Evolutionary conservation across 306 rosid species (phyloP).

Genomic region (Clitoria ternatea): DNA sequence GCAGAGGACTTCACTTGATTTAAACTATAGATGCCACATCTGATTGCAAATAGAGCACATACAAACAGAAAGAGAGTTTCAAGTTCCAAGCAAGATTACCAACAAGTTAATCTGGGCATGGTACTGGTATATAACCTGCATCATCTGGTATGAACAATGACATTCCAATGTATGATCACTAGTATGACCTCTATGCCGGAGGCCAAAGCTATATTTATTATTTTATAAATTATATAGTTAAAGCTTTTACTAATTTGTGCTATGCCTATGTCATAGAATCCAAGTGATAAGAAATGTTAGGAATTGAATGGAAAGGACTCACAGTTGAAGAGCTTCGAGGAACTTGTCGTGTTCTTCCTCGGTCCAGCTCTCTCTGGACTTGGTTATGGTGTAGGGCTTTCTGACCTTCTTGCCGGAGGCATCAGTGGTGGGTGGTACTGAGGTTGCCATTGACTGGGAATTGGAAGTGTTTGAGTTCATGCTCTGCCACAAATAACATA

Average conservation of each 20-base stretch:
- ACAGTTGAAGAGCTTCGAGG: conserved; percentile 96
- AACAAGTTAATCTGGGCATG: too few relatives aligned
- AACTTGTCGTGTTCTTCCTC: conserved; percentile 95
- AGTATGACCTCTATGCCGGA: too few relatives aligned
- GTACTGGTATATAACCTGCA: too few relatives aligned
- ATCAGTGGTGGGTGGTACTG: conserved; percentile 34
- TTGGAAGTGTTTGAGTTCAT: conserved; percentile 44
- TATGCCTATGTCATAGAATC: too few relatives aligned
- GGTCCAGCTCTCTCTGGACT: conserved; percentile 97
- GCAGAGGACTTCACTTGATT: not conserved
- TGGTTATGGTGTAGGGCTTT: conserved; percentile 92
- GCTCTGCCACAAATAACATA: not conserved
- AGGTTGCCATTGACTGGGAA: conserved; percentile 39
- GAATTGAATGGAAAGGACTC: conserved; percentile 22
- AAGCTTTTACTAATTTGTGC: too few relatives aligned
- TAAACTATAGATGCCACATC: not conserved
- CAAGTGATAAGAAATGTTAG: too few relatives aligned
- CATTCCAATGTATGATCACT: too few relatives aligned
- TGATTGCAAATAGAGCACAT: not conserved
- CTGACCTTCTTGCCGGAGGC: conserved; percentile 76
- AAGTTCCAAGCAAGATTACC: not conserved
- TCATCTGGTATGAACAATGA: too few relatives aligned
- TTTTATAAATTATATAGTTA: too few relatives aligned
- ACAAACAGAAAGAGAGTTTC: not conserved
- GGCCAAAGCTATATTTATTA: too few relatives aligned